These are phyloP conservation scores for Falciphora oryzae DNA, from an alignment of 2,329 filamentous ascomycete species.

Conservation along the genomic window DNA sequence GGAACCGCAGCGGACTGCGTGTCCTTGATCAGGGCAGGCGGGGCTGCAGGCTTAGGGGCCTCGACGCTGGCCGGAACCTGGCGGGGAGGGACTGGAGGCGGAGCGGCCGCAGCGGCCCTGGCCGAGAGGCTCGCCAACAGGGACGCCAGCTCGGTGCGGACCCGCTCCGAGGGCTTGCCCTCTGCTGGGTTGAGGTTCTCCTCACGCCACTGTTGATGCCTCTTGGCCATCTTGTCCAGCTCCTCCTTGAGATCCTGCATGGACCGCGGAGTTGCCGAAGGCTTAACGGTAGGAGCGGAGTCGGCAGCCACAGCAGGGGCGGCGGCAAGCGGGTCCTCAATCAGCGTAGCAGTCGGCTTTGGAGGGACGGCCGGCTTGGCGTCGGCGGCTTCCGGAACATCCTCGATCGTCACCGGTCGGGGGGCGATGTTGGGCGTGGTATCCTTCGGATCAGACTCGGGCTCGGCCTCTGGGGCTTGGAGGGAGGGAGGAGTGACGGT, in stretches of 20 bases:
- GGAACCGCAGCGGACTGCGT: constrained; percentile 12
- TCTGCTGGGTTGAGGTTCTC: no score
- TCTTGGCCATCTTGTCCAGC: no score
- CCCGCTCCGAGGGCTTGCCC: no score
- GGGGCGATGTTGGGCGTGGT: constrained; percentile 13
- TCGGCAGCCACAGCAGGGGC: background rate
- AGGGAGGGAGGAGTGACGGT: constrained; percentile 19
- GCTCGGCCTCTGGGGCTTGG: constrained; percentile 8
- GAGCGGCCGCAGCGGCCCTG: background rate
- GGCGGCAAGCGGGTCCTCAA: background rate
- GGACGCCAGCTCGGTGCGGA: background rate
- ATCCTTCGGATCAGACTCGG: constrained; percentile 10
- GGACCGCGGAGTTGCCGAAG: background rate
- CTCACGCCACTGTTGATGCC: no score
- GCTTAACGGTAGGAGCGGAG: background rate
- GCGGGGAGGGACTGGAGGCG: constrained; percentile 5
- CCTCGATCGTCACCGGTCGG: constrained; percentile 40
- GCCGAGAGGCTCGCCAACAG: background rate
- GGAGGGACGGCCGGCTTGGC: constrained; percentile 11
- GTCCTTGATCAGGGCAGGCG: background rate
- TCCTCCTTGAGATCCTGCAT: constrained; percentile 4
- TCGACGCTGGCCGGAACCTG: background rate
- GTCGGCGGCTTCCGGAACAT: constrained; percentile 34
- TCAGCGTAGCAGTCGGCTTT: background rate
- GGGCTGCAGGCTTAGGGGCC: background rate